These are phyloP conservation scores for Leccinum solheimii DNA, from an alignment of 1,284 basidiomycete species.

Conservation along the genomic window DNA sequence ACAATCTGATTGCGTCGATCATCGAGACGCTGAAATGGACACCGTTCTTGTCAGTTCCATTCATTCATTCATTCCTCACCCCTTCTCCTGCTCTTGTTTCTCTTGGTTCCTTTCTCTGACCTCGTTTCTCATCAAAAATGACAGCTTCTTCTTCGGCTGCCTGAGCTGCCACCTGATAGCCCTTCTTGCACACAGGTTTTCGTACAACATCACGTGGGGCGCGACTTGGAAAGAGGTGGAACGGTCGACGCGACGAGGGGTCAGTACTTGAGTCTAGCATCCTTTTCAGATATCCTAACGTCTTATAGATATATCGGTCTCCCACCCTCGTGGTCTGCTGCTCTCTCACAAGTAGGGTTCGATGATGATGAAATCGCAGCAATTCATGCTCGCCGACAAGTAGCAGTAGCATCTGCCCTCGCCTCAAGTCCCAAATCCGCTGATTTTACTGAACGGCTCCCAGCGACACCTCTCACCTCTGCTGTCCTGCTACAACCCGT, in stretches of 20 bases:
- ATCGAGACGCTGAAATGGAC: slow-evolving; percentile 62
- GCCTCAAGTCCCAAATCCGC: slow-evolving; percentile 21
- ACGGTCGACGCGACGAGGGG: slow-evolving; percentile 65
- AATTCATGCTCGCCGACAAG: slow-evolving; percentile 54
- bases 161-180: slow-evolving; percentile 53
- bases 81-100: not conserved
- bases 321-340: slow-evolving; percentile 69
- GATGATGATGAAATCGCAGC: slow-evolving; percentile 65
- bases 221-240: slow-evolving; percentile 80
- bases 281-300: slow-evolving; percentile 1
- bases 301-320: slow-evolving; percentile 58
- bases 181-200: slow-evolving; percentile 76
- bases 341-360: slow-evolving; percentile 60
- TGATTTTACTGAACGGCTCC: slow-evolving; percentile 35
- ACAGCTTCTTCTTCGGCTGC: no score
- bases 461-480: slow-evolving; percentile 23
- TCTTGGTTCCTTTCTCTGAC: slow-evolving; percentile 37
- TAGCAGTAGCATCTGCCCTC: slow-evolving; percentile 41
- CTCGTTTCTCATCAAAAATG: no score
- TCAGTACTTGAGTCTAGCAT: slow-evolving; percentile 25
- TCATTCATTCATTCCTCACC: not conserved
- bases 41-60: slow-evolving; percentile 58
- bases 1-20: slow-evolving; percentile 42
- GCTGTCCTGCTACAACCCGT: slow-evolving; percentile 36
- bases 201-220: slow-evolving; percentile 83